Evolutionary conservation across 2,329 filamentous ascomycete genomes (phyloP).

Genomic region (Aspergillus neotritici): DNA sequence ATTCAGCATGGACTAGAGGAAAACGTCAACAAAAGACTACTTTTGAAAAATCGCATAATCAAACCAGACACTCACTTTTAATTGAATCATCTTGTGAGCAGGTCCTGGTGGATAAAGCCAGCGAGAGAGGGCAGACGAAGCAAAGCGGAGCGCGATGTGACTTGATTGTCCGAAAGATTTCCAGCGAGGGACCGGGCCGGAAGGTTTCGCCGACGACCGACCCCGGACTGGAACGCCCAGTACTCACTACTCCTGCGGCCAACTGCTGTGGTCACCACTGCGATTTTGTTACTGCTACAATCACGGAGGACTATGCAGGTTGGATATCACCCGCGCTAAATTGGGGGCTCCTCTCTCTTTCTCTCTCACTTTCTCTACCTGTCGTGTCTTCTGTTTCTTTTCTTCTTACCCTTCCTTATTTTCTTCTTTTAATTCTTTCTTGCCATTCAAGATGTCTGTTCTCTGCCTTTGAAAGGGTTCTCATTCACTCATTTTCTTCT

Average conservation of each 20-base stretch:
- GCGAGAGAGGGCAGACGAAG: background rate
- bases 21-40: constrained; percentile 7
- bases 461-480: background rate
- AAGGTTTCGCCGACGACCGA: constrained; percentile 25
- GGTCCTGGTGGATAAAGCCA: constrained; percentile 17
- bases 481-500: constrained; percentile 5
- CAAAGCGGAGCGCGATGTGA: constrained; percentile 1
- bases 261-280: constrained; percentile 11
- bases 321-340: background rate
- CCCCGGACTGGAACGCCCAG: constrained; percentile 10
- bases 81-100: constrained; percentile 73
- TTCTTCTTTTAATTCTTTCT: constrained; percentile 7
- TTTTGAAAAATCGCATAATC: background rate
- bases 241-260: background rate
- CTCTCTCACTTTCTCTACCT: constrained; percentile 1
- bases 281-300: background rate
- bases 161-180: constrained; percentile 15
- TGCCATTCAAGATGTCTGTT: constrained; percentile 2
- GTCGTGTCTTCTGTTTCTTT: constrained; percentile 4
- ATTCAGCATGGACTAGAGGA: constrained; percentile 78
- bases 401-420: constrained; percentile 6
- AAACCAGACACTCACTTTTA: constrained; percentile 56
- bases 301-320: no score
- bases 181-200: constrained; percentile 11
- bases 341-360: background rate